Conservation (phyloP, 495 filamentous ascomycete species). For the Xylaria intraflava region DNA sequence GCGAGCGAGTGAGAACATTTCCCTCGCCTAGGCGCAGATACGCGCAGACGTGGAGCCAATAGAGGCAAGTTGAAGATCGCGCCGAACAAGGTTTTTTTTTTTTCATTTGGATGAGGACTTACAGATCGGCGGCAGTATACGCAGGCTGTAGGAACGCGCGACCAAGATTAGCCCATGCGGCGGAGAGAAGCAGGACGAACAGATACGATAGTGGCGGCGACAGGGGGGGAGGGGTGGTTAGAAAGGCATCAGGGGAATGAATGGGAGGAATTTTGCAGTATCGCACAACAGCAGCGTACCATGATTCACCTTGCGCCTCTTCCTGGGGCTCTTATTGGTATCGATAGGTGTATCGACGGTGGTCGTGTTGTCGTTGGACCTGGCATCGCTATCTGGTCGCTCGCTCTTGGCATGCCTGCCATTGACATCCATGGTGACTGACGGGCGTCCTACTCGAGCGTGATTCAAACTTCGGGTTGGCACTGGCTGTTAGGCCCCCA, state of each 20-base stretch:
- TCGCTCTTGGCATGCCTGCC: slow-evolving; percentile 44
- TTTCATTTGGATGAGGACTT: slow-evolving; percentile 45
- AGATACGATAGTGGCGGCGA: slow-evolving; percentile 16
- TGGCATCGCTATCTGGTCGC: slow-evolving; percentile 42
- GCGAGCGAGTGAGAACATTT: slow-evolving; percentile 9
- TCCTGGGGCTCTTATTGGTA: slow-evolving; percentile 67
- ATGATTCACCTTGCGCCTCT: slow-evolving; percentile 99
- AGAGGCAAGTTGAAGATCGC: slow-evolving; percentile 11
- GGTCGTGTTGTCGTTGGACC: slow-evolving; percentile 36
- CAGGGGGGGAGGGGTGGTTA: slow-evolving; percentile 1
- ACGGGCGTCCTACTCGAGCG: slow-evolving; percentile 25
- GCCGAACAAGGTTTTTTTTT: slow-evolving; percentile 24
- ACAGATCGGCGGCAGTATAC: slow-evolving; percentile 99
- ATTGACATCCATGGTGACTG: slow-evolving; percentile 33
- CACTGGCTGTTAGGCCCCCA: slow-evolving; percentile 34
- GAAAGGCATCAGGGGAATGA: slow-evolving; percentile 22
- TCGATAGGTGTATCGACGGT: slow-evolving; percentile 33
- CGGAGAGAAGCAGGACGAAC: slow-evolving; percentile 9
- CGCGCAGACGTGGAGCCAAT: slow-evolving; percentile 31
- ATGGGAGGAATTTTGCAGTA: slow-evolving; percentile 28
- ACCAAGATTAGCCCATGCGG: slow-evolving; percentile 38
- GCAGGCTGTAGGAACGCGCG: slow-evolving; percentile 67
- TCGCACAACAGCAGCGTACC: slow-evolving; percentile 53
- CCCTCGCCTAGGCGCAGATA: slow-evolving; percentile 22
- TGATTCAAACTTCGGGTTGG: slow-evolving; percentile 19